These are phyloP conservation scores for Lipomyces spencermartinsiae DNA, from an alignment of 805 yeast species.

Conservation along the genomic window DNA sequence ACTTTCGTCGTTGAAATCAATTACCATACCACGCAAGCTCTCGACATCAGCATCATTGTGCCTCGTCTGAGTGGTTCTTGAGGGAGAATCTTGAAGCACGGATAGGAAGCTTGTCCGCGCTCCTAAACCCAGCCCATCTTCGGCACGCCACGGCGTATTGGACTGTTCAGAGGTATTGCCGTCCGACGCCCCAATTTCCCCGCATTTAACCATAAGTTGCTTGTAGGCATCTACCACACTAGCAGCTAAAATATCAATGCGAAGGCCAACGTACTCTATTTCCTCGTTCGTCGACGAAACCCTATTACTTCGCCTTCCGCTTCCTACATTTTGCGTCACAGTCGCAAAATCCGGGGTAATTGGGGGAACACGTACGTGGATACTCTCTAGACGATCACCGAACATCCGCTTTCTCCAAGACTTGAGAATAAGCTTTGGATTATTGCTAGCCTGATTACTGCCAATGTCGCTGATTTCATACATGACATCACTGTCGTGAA, in stretches of 20 bases:
- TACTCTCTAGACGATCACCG: neutral
- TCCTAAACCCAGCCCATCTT: neutral
- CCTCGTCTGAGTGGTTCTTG: conserved; percentile 8
- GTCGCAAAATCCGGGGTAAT: neutral
- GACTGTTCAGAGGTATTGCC: neutral
- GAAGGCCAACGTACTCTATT: conserved; percentile 27
- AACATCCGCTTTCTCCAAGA: neutral
- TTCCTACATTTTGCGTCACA: neutral
- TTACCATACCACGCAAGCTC: conserved; percentile 16
- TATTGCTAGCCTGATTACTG: neutral
- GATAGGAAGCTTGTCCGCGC: neutral
- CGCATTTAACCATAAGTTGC: conserved; percentile 3
- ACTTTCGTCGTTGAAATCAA: neutral
- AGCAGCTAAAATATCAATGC: conserved; percentile 44
- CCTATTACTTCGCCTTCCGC: neutral
- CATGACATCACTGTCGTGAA: neutral
- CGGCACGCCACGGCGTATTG: neutral
- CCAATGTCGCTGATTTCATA: neutral
- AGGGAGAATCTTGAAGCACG: conserved; percentile 18
- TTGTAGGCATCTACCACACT: conserved; percentile 37
- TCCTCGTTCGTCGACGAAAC: neutral
- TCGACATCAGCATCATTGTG: conserved; percentile 16
- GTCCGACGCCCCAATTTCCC: neutral
- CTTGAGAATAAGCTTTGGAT: conserved; percentile 1
- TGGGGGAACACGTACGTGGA: neutral